These are phyloP conservation scores for Teratosphaeriaceae sp. DNA, from an alignment of 2,329 filamentous ascomycete species.

Conservation along the genomic window DNA sequence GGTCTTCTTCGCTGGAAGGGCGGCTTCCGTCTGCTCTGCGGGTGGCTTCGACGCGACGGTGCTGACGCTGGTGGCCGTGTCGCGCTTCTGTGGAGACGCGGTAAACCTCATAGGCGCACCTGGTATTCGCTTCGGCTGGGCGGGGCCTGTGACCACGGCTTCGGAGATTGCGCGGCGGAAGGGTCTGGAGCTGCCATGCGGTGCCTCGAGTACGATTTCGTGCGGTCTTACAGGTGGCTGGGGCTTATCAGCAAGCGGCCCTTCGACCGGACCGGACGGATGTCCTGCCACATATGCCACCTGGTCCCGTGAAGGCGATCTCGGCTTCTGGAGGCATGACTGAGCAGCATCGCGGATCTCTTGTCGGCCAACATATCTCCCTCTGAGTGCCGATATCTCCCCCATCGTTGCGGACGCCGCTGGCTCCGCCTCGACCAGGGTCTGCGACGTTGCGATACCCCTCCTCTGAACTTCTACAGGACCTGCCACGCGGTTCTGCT, in stretches of 20 bases:
- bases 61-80: conserved; percentile 1
- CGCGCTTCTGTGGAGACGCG: conserved; percentile 12
- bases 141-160: conserved; percentile 1
- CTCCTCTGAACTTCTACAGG: neutral
- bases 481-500: neutral
- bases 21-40: neutral
- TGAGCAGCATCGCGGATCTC: conserved; percentile 6
- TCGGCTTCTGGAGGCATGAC: conserved; percentile 4
- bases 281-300: neutral
- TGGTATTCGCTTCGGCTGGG: conserved; percentile 15
- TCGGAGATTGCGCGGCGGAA: conserved; percentile 17
- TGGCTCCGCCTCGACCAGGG: neutral
- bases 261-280: neutral
- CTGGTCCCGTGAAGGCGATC: neutral
- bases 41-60: neutral
- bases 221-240: too few species aligned
- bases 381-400: neutral
- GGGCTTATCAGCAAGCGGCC: too few species aligned
- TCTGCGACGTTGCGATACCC: too few species aligned
- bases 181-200: conserved; percentile 5
- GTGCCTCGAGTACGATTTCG: too few species aligned
- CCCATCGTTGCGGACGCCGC: neutral
- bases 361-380: conserved; percentile 1
- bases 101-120: conserved; percentile 25
- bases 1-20: neutral